These are phyloP conservation scores for Cordia subcordata DNA, from an alignment of 257 asterid genomes.

Conservation along the genomic window DNA sequence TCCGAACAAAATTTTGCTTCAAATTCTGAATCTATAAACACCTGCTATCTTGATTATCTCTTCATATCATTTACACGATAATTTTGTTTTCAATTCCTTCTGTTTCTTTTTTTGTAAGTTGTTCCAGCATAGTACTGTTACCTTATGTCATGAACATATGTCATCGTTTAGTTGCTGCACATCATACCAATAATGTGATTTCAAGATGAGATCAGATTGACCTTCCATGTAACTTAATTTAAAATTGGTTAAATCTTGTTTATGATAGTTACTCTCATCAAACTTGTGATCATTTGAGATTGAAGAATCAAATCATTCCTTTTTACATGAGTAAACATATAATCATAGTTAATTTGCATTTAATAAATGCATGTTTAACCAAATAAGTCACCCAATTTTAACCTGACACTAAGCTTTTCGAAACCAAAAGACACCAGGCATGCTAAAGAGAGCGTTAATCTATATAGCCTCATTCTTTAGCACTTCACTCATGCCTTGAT, in stretches of 20 bases:
- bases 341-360: slow-evolving; percentile 24
- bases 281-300: slow-evolving; percentile 30
- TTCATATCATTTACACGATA: no score
- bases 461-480: slow-evolving; percentile 8
- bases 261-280: slow-evolving; percentile 20
- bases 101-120: background rate
- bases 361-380: slow-evolving; percentile 57
- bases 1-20: no score
- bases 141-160: no score
- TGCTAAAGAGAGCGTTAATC: background rate
- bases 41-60: no score
- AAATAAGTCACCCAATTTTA: slow-evolving; percentile 63
- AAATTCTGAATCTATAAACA: no score
- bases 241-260: slow-evolving; percentile 6
- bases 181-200: slow-evolving; percentile 12
- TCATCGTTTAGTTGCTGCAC: no score
- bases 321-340: slow-evolving; percentile 21
- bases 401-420: slow-evolving; percentile 51
- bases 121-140: no score
- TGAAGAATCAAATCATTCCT: slow-evolving; percentile 12
- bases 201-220: slow-evolving; percentile 2
- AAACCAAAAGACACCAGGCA: slow-evolving; percentile 19
- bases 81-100: no score
- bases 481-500: no score
- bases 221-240: background rate